Evolutionary conservation across 1,284 basidiomycete species (phyloP), one percentile per base, ranked within the genome.

Genomic region (Malassezia pachydermatis): DNA sequence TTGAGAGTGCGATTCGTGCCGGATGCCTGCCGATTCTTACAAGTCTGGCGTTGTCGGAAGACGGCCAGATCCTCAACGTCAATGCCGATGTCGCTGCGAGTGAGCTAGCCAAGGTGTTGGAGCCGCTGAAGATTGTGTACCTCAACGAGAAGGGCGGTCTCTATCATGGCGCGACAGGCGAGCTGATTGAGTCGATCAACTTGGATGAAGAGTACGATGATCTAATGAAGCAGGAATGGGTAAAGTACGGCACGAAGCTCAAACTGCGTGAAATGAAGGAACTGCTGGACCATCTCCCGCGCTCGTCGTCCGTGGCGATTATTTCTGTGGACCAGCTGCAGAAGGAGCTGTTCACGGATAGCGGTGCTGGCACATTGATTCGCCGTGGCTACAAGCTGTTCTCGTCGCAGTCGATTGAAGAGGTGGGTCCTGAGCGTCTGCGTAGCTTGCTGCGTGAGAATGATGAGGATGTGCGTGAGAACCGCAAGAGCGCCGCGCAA

Each of bases 181-280:
- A 70, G 52, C 59, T 70, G 75, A 75, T 98, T 48, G 86, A 88
- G 65, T 81, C 87, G 35, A 96, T 99, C 76, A 99, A 98, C 76
- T 76, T 99, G 48, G 92, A 99, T 72, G 92, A 98, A 79, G 92
- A 99, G 76, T 98, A 95, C 75, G 87, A 94, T 60, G 80, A 80
- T 33, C 80, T 99, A 53, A 88, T 98, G 89, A 94, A 90, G 73
- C 84, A 96, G 76, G 81, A 89, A n/a, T 99, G 94, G 92, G 92
- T 99, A 76, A 95, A 95, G 75, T 96, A 83, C 72, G 92, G 92
- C 59, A 98, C 94, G 62, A 99, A 99, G 76, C 86, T 99, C 75
- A 98, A 98, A 77, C 80, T 99, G 44, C 84, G 92, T 61, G 92
- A 98, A 75, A 96, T 98, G 79, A 99, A 99, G 76, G 92, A 98